Evolutionary conservation across 2,329 filamentous ascomycete species (phyloP).

Genomic region (Talaromyces piceae): DNA sequence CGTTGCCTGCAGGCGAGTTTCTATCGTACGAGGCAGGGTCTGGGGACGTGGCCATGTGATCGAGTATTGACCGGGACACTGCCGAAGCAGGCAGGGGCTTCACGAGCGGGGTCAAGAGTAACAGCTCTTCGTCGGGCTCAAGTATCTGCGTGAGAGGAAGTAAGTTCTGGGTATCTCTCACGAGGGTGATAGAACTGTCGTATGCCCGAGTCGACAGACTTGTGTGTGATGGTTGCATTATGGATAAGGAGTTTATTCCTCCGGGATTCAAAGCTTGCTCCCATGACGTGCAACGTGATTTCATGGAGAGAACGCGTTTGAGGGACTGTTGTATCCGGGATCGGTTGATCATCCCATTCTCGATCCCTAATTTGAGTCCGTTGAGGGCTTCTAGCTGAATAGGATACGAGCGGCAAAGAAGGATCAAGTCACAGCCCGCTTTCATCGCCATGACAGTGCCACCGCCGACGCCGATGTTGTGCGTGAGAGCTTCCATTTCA

Average conservation of each 20-base stretch:
- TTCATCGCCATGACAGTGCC: slow-evolving; percentile 97
- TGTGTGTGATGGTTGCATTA: slow-evolving; percentile 75
- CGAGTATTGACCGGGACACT: slow-evolving; percentile 61
- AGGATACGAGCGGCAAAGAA: slow-evolving; percentile 79
- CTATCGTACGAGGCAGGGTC: slow-evolving; percentile 52
- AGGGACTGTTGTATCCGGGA: slow-evolving; percentile 74
- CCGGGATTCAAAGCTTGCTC: slow-evolving; percentile 81
- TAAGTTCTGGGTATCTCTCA: slow-evolving; percentile 78
- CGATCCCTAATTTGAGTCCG: slow-evolving; percentile 78
- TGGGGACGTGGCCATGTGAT: slow-evolving; percentile 39
- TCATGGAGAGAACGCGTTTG: slow-evolving; percentile 69
- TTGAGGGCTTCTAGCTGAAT: slow-evolving; percentile 88
- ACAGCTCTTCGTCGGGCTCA: slow-evolving; percentile 77
- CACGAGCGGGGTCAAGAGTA: slow-evolving; percentile 79
- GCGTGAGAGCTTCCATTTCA: slow-evolving; percentile 92
- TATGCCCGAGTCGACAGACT: slow-evolving; percentile 78
- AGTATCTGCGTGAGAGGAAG: slow-evolving; percentile 76
- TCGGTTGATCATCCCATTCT: slow-evolving; percentile 81
- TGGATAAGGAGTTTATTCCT: slow-evolving; percentile 66
- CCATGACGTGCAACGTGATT: slow-evolving; percentile 83
- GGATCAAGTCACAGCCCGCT: slow-evolving; percentile 84
- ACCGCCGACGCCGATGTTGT: slow-evolving; percentile 94
- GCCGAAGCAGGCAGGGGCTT: slow-evolving; percentile 89
- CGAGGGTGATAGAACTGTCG: slow-evolving; percentile 85
- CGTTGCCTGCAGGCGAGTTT: slow-evolving; percentile 68